Percentiles rank a stretch among this genome's conserved stretches.
Evolutionary conservation across 2,329 filamentous ascomycete genomes (phyloP).

Genomic region (Gaeumannomyces tritici): DNA sequence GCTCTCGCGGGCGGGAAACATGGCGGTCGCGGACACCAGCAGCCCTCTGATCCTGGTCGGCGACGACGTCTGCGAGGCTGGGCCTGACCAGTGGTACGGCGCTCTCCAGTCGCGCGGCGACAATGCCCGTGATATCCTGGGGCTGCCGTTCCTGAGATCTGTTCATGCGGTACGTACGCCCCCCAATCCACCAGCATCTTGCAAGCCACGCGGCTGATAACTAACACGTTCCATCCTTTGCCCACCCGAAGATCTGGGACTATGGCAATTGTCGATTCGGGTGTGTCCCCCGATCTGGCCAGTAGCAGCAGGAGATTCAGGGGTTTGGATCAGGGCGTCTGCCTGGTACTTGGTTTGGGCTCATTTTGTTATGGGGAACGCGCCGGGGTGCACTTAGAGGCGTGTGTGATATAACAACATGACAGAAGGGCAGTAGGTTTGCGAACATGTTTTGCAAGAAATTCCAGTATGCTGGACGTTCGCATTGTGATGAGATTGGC

Average conservation of each 20-base stretch:
- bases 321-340: no score
- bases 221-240: not conserved
- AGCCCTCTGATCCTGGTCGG: slow-evolving; percentile 58
- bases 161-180: slow-evolving; percentile 46
- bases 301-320: not conserved
- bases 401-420: not conserved
- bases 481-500: not conserved
- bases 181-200: not conserved
- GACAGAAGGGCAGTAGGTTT: no score
- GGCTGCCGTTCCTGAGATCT: slow-evolving; percentile 54
- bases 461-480: not conserved
- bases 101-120: slow-evolving; percentile 55
- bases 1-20: slow-evolving; percentile 38
- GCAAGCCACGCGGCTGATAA: not conserved
- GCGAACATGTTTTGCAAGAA: no score
- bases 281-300: slow-evolving; percentile 36
- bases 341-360: not conserved
- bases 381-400: no score
- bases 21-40: slow-evolving; percentile 62
- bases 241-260: slow-evolving; percentile 47
- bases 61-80: slow-evolving; percentile 47
- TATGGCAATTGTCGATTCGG: slow-evolving; percentile 51
- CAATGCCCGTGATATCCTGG: slow-evolving; percentile 52
- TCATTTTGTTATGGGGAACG: not conserved
- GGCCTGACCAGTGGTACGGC: slow-evolving; percentile 48